Evolutionary conservation across 768 basidiomycete species (phyloP), one percentile per base, ranked within the genome.

Genomic region (Pisolithus albus): DNA sequence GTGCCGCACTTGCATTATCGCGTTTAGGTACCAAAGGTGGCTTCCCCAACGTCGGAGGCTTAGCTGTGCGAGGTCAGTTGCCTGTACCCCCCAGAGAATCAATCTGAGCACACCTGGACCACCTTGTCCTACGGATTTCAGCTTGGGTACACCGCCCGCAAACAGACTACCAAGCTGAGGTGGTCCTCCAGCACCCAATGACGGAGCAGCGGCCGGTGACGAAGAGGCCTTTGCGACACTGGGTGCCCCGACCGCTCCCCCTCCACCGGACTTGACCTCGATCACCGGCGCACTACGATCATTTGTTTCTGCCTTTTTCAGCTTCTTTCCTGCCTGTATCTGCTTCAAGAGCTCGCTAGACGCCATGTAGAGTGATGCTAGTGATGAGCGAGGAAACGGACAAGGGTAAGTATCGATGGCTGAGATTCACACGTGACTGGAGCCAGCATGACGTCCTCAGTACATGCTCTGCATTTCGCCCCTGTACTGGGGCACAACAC

Each of bases 121-220:
- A 49, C 62, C 75, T 52, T 81, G 78, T 11, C 82, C 87, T n/a
- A 86, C 78, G 42, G 90, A 81, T 73, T 86, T 94, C 61, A 95
- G 64, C 64, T 88, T 93, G 4, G 93, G 93, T 74, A 95, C 83
- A 1, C 93, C 92, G 15, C 90, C 92, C 42, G 92, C 91, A 62
- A 96, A 94, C 10, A 96, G 68, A 2, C 81, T 84, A 30, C 82
- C 92, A 4, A 94, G 72, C 65, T 93, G 91, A 23, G 90, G 88
- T 24, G 91, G 82, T 7, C 75, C 82, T n/a, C 63, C 70, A 7
- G 67, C 72, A 26, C 64, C 57, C 2, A 59, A 56, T 7, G 59
- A 47, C 48, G 56, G 30, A 52, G 37, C 50, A 18, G 56, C 44
- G 23, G 11, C 34, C 13, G 59, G 45, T 37, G 69, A 54, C 23